These are phyloP conservation scores for Cryptococcus sp. DNA, from an alignment of 1,284 basidiomycete species.

Conservation along the genomic window DNA sequence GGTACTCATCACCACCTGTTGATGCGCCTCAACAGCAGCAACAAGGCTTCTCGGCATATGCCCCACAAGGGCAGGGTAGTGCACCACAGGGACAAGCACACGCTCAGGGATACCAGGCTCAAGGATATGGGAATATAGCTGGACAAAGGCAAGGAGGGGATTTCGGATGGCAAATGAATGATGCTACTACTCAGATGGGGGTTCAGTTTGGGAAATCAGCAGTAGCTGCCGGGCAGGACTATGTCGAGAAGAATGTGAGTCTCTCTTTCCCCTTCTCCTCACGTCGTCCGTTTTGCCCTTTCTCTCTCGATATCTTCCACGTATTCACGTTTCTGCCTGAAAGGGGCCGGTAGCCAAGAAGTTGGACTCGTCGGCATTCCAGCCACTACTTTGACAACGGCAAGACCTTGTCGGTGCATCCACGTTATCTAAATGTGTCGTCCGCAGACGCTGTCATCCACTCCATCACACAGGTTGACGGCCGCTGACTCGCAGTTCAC, in stretches of 20 bases:
- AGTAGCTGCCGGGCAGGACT: constrained; percentile 89
- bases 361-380: no score
- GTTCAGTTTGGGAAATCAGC: constrained; percentile 93
- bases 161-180: constrained; percentile 59
- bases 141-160: constrained; percentile 18
- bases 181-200: constrained; percentile 91
- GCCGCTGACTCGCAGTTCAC: constrained; percentile 58
- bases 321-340: no score
- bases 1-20: constrained; percentile 47
- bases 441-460: constrained; percentile 1
- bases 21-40: constrained; percentile 13
- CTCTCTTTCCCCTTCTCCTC: background rate
- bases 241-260: constrained; percentile 87
- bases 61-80: background rate
- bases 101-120: constrained; percentile 21
- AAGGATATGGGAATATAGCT: constrained; percentile 49
- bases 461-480: background rate
- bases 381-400: no score
- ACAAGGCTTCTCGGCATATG: constrained; percentile 21
- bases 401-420: background rate
- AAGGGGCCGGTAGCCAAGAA: no score
- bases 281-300: no score
- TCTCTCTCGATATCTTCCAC: no score
- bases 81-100: constrained; percentile 6
- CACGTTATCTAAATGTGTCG: constrained; percentile 1